Percentiles rank a stretch among this genome's conserved stretches.
These are phyloP conservation scores for Calycina herbarum DNA, from an alignment of 2,329 filamentous ascomycete species.

Conservation along the genomic window DNA sequence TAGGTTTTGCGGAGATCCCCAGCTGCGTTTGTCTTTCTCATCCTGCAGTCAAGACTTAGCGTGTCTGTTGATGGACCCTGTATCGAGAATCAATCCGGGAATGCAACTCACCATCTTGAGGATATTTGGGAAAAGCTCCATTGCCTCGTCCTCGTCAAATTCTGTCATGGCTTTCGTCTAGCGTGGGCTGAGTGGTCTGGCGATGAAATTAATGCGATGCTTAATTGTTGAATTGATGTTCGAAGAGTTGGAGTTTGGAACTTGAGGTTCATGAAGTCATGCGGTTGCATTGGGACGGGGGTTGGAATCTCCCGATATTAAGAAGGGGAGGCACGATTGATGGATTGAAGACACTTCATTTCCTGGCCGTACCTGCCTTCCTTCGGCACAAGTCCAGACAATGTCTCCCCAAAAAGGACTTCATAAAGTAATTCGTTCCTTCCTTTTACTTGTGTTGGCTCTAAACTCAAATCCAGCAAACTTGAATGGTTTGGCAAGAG, in stretches of 20 bases:
- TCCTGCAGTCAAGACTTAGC: not conserved
- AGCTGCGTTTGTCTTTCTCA: not conserved
- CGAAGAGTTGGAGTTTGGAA: not conserved
- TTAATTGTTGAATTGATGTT: not conserved
- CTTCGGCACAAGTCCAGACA: too few relatives aligned
- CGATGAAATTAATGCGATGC: not conserved
- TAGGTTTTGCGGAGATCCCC: conserved; percentile 10
- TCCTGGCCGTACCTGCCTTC: too few relatives aligned
- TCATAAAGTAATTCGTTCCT: too few relatives aligned
- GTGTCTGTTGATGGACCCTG: not conserved
- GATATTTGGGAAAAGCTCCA: not conserved
- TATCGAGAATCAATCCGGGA: not conserved
- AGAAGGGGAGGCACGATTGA: not conserved
- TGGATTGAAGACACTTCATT: not conserved
- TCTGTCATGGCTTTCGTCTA: not conserved
- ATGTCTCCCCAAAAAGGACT: too few relatives aligned
- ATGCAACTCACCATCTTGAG: conserved; percentile 4
- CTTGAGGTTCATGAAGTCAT: not conserved
- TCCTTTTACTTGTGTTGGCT: too few relatives aligned
- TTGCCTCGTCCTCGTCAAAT: conserved; percentile 1
- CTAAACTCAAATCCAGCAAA: too few relatives aligned
- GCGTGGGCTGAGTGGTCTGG: not conserved
- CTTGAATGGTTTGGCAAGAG: too few relatives aligned
- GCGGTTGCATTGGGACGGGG: not conserved
- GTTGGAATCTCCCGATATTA: not conserved